A percentile compares a stretch with the other conserved stretches of the same genome.
Evolutionary conservation across 257 asterid genomes (phyloP).

Genomic region (Echites panduratus): DNA sequence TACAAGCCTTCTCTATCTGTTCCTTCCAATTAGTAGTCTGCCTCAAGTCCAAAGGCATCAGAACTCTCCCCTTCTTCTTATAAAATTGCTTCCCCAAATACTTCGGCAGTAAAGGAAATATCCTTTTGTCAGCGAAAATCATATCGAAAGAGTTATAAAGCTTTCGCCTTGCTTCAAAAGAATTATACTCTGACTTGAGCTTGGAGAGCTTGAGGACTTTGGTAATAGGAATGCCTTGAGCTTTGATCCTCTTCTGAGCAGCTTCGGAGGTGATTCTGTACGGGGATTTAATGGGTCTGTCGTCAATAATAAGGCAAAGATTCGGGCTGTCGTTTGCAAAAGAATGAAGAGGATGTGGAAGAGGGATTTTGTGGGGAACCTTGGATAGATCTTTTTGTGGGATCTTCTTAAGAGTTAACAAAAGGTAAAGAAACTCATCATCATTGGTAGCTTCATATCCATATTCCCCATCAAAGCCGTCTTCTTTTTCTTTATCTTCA

Average conservation of each 20-base stretch:
- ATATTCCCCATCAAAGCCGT: constrained; percentile 15
- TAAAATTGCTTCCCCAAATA: constrained; percentile 71
- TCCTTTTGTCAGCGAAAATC: constrained; percentile 46
- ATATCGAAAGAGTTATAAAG: constrained; percentile 51
- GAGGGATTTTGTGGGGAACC: constrained; percentile 49
- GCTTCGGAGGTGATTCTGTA: constrained; percentile 42
- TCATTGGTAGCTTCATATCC: constrained; percentile 13
- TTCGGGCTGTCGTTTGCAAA: constrained; percentile 14
- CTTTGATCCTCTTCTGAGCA: constrained; percentile 32
- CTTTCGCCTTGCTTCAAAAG: constrained; percentile 48
- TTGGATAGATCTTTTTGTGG: constrained; percentile 37
- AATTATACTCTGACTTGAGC: constrained; percentile 53
- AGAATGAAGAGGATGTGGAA: constrained; percentile 37
- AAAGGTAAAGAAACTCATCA: constrained; percentile 58
- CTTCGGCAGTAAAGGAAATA: constrained; percentile 41
- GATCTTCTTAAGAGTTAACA: constrained; percentile 54
- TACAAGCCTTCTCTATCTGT: constrained; percentile 52
- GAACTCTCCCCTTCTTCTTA: constrained; percentile 60
- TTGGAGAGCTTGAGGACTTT: constrained; percentile 60
- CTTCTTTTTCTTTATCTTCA: constrained; percentile 15
- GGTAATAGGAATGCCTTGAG: constrained; percentile 31
- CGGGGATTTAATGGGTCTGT: constrained; percentile 30
- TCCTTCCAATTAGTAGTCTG: constrained; percentile 56
- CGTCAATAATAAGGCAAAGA: constrained; percentile 65
- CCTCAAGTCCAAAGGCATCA: constrained; percentile 55